Conservation (phyloP, 2,329 filamentous ascomycete species). For the Penicillium sp. region DNA sequence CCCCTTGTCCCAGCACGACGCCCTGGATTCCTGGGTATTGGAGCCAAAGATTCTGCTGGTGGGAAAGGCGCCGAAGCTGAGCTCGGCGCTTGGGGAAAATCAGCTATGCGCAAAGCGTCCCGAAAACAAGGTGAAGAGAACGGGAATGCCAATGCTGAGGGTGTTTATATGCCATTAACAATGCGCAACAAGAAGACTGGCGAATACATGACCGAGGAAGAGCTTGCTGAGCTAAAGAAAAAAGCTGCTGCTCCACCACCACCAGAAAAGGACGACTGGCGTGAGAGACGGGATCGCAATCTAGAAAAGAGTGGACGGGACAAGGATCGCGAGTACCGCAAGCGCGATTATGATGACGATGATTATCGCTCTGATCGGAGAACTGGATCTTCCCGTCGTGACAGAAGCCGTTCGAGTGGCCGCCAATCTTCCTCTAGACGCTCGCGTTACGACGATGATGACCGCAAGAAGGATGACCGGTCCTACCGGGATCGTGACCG, state of each 20-base stretch:
- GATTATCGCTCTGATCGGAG: constrained; percentile 39
- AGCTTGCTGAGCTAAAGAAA: constrained; percentile 55
- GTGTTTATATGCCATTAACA: constrained; percentile 62
- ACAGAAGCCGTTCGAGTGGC: constrained; percentile 37
- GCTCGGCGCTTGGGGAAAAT: constrained; percentile 76
- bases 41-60: constrained; percentile 73
- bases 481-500: constrained; percentile 33
- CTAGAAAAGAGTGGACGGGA: constrained; percentile 41
- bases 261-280: constrained; percentile 47
- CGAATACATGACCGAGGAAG: constrained; percentile 63
- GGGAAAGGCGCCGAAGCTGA: constrained; percentile 62
- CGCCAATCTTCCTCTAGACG: constrained; percentile 35
- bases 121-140: constrained; percentile 56
- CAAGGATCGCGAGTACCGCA: constrained; percentile 33
- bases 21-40: constrained; percentile 81
- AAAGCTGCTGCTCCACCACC: constrained; percentile 46
- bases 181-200: constrained; percentile 64
- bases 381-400: constrained; percentile 39
- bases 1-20: constrained; percentile 67
- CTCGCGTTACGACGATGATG: constrained; percentile 36
- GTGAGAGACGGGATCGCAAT: constrained; percentile 47
- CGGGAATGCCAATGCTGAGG: constrained; percentile 38
- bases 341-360: constrained; percentile 34
- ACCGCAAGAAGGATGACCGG: constrained; percentile 34
- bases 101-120: constrained; percentile 55